Evolutionary conservation across 2,329 filamentous ascomycete genomes (phyloP).

Genomic region (Celoporthe dispersa): DNA sequence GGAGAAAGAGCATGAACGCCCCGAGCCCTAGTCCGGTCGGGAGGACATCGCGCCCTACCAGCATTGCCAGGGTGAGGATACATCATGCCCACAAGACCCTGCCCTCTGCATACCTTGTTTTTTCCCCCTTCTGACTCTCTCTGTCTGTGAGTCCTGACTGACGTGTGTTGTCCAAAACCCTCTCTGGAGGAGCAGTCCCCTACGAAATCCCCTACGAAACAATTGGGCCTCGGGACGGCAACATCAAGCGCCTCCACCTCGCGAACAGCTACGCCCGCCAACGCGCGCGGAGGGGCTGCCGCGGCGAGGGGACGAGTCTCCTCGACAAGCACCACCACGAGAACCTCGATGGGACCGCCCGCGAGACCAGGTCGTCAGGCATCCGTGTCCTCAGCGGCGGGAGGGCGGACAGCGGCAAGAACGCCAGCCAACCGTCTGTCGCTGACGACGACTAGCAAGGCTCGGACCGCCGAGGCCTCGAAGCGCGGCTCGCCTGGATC

Average conservation of each 20-base stretch:
- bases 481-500: constrained; percentile 41
- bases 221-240: constrained; percentile 59
- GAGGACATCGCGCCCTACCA: constrained; percentile 58
- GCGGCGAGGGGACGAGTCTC: constrained; percentile 59
- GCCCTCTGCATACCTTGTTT: too few relatives aligned
- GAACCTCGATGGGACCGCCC: constrained; percentile 72
- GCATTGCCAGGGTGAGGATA: constrained; percentile 58
- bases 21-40: constrained; percentile 74
- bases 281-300: constrained; percentile 50
- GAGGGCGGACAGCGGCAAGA: constrained; percentile 42
- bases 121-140: too few relatives aligned
- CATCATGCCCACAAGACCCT: too few relatives aligned
- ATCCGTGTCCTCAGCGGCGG: constrained; percentile 47
- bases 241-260: constrained; percentile 62
- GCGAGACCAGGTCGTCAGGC: constrained; percentile 50
- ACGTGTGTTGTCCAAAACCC: not conserved
- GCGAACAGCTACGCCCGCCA: constrained; percentile 68
- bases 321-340: constrained; percentile 49
- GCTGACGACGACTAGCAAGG: constrained; percentile 41
- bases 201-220: constrained; percentile 80
- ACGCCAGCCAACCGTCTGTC: constrained; percentile 49
- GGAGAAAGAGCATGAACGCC: constrained; percentile 71
- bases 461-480: constrained; percentile 40
- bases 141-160: not conserved
- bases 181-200: constrained; percentile 60